Evolutionary conservation across 164 flowering plant genomes (phyloP).

Genomic region (Platanus orientalis): DNA sequence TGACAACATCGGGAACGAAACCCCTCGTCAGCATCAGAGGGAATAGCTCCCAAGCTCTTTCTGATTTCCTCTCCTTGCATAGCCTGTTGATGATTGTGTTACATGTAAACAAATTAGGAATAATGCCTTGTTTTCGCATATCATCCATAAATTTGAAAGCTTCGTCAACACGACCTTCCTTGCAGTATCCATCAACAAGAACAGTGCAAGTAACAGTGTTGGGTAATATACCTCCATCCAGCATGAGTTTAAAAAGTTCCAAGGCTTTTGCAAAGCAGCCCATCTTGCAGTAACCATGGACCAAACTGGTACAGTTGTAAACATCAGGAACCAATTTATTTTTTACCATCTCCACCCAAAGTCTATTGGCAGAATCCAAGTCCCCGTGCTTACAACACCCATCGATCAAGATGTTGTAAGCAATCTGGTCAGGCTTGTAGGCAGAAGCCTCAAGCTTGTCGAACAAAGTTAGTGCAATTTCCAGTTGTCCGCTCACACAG

Average conservation of each 20-base stretch:
- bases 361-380: constrained; percentile 26
- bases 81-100: constrained; percentile 33
- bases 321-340: constrained; percentile 35
- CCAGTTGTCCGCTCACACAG: constrained; percentile 31
- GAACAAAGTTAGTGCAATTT: constrained; percentile 32
- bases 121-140: constrained; percentile 34
- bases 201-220: constrained; percentile 28
- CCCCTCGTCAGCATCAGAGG: constrained; percentile 48
- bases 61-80: constrained; percentile 33
- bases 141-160: constrained; percentile 41
- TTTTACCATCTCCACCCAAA: constrained; percentile 41
- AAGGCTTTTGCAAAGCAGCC: constrained; percentile 36
- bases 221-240: constrained; percentile 29
- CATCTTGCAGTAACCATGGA: constrained; percentile 34
- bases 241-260: constrained; percentile 27
- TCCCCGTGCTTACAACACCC: constrained; percentile 43
- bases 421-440: constrained; percentile 29
- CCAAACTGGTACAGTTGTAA: constrained; percentile 26
- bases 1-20: constrained; percentile 38
- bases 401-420: constrained; percentile 37
- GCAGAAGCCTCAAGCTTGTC: constrained; percentile 28
- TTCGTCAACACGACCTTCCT: constrained; percentile 32
- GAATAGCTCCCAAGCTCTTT: constrained; percentile 39
- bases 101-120: constrained; percentile 38
- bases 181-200: constrained; percentile 43